These are phyloP conservation scores for Hericium erinaceus DNA, from an alignment of 768 basidiomycete genomes.

Conservation along the genomic window DNA sequence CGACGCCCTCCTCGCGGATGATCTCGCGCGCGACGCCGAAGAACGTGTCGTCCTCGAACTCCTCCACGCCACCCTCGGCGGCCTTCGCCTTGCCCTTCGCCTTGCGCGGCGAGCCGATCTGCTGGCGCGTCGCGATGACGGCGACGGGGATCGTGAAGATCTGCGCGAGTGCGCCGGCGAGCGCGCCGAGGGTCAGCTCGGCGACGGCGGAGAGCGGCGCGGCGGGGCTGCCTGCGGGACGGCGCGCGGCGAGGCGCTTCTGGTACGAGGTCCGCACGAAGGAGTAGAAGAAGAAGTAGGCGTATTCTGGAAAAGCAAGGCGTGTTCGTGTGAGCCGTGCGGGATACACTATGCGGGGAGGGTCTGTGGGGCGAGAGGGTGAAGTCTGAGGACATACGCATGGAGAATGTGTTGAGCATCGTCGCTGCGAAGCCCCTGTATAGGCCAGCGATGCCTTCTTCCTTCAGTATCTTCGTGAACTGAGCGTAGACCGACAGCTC, in stretches of 20 bases:
- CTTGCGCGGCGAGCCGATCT: slow-evolving; percentile 50
- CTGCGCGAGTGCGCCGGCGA: slow-evolving; percentile 91
- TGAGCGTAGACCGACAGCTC: slow-evolving; percentile 51
- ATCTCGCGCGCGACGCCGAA: slow-evolving; percentile 76
- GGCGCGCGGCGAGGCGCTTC: slow-evolving; percentile 51
- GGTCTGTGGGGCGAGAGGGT: background rate
- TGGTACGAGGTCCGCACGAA: slow-evolving; percentile 80
- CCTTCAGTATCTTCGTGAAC: slow-evolving; percentile 60
- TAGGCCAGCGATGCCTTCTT: slow-evolving; percentile 74
- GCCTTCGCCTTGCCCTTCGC: background rate
- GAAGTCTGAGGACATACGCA: slow-evolving; percentile 52
- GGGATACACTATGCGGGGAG: background rate
- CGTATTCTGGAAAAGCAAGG: slow-evolving; percentile 74
- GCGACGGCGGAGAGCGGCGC: slow-evolving; percentile 62
- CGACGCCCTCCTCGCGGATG: slow-evolving; percentile 77
- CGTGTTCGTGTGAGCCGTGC: slow-evolving; percentile 59
- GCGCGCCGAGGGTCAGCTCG: slow-evolving; percentile 82
- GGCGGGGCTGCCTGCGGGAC: slow-evolving; percentile 50
- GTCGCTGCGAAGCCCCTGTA: slow-evolving; percentile 93
- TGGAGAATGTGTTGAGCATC: slow-evolving; percentile 97
- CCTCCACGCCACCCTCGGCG: background rate
- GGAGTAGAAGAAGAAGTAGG: slow-evolving; percentile 99
- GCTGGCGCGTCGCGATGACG: slow-evolving; percentile 96
- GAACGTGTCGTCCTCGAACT: slow-evolving; percentile 51
- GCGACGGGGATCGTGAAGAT: slow-evolving; percentile 97